Evolutionary conservation across 805 yeast genomes (phyloP), one percentile per base, ranked within the genome.

Genomic region (Kuraishia capsulata): DNA sequence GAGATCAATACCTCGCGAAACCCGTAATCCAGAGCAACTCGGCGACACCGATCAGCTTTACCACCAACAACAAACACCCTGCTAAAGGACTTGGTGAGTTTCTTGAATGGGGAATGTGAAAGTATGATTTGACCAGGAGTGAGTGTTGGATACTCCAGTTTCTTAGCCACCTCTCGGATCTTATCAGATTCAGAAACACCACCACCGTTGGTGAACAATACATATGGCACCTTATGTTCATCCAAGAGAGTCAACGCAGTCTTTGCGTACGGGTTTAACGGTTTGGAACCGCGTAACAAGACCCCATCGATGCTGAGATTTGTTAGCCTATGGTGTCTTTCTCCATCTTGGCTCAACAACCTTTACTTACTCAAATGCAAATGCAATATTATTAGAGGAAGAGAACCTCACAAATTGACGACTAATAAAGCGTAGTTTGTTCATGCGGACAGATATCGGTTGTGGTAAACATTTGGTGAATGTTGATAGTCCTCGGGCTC

Each of bases 181-280:
- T 95, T 64, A n/a, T 65, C 69, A 4, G 50, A 43, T 51, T 88
- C 97, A 10, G 72, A 59, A 24, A 69, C 69, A 2, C 97, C 96
- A 5, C 96, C 96, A 16, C 97, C 96, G 55, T 89, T 88, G 5
- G 96, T 88, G 53, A 89, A 65, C 31, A 89, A 53, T n/a, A 87
- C 75, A 61, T 76, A 89, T 1, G 97, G 96, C 5, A 87, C 64
- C 16, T 69, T 66, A 18, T 68, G 52, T 5, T 66, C 44, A 33
- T 78, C 63, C 34, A 89, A 62, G 19, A 43, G 42, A 9, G 38
- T 47, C 2, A 59, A 39, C 9, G 38, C 25, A 0, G 95, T 82
- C 14, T 67, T 67, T 10, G 61, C 62, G 2, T 95, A 96, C 33
- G 65, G 67, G 2, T 77, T 75, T 35, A 88, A 73, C 1, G 89